phyloP scores from a whole-genome alignment of 1,284 basidiomycete species.

The Taiwanofungus camphoratus region DNA sequence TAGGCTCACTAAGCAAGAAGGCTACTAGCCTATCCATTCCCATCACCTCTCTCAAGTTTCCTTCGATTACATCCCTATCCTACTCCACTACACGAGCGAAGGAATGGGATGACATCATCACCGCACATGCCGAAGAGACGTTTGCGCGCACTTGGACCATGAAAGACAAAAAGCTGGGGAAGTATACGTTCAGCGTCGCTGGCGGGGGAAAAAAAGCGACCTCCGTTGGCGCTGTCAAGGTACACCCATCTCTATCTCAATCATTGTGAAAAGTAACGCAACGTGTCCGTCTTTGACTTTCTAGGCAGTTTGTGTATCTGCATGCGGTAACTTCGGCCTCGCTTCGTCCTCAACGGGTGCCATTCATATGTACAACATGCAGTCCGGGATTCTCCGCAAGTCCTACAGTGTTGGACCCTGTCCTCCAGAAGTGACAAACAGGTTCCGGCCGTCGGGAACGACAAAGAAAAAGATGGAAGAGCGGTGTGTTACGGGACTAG shows the following conservation, averaged over 20 bases:
- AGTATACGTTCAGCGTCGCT: slow-evolving; percentile 54
- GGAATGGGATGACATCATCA: slow-evolving; percentile 98
- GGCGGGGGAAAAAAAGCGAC: slow-evolving; percentile 41
- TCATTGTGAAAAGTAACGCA: background rate
- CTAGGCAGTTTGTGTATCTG: slow-evolving; percentile 85
- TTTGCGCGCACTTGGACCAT: slow-evolving; percentile 86
- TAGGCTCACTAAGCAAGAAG: slow-evolving; percentile 83
- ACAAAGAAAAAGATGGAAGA: slow-evolving; percentile 43
- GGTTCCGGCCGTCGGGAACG: slow-evolving; percentile 25
- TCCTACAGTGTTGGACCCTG: slow-evolving; percentile 63
- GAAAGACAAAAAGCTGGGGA: slow-evolving; percentile 76
- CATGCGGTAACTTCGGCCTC: slow-evolving; percentile 95
- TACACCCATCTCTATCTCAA: slow-evolving; percentile 25
- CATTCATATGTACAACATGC: slow-evolving; percentile 93
- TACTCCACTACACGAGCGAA: slow-evolving; percentile 80
- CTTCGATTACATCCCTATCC: slow-evolving; percentile 72
- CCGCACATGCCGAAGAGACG: slow-evolving; percentile 79
- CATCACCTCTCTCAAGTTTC: slow-evolving; percentile 76
- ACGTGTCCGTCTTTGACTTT: slow-evolving; percentile 1
- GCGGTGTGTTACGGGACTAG: slow-evolving; percentile 77
- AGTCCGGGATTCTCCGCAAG: slow-evolving; percentile 86
- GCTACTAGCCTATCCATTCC: slow-evolving; percentile 78
- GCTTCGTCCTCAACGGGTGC: slow-evolving; percentile 76
- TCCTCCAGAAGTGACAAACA: slow-evolving; percentile 45
- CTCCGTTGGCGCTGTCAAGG: slow-evolving; percentile 58